Evolutionary conservation across 2,329 filamentous ascomycete species (phyloP).

Genomic region (Mycosphaerella arachidis): DNA sequence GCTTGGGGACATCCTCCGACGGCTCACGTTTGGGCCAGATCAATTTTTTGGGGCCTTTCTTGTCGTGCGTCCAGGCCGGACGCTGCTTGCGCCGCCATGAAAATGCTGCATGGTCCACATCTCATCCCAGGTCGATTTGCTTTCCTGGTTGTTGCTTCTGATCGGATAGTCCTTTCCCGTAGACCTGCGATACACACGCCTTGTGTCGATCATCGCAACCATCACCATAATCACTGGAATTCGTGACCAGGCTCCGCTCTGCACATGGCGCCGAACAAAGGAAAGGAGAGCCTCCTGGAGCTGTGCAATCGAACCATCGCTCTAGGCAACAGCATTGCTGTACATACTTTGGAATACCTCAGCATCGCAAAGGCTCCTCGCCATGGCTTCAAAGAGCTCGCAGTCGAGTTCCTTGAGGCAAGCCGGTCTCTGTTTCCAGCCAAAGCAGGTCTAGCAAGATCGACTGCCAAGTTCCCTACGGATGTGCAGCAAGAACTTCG

Average conservation of each 20-base stretch:
- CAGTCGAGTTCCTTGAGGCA: slow-evolving; percentile 63
- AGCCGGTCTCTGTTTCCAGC: slow-evolving; percentile 65
- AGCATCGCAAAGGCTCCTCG: slow-evolving; percentile 53
- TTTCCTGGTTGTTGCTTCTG: neutral
- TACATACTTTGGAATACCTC: slow-evolving; percentile 61
- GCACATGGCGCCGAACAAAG: slow-evolving; percentile 21
- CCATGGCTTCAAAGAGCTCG: slow-evolving; percentile 55
- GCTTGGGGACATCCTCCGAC: neutral
- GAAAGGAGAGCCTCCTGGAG: slow-evolving; percentile 42
- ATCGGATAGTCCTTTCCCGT: neutral
- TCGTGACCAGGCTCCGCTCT: neutral
- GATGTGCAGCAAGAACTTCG: slow-evolving; percentile 62
- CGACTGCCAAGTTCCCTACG: slow-evolving; percentile 51
- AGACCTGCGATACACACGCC: neutral
- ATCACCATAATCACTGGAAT: neutral
- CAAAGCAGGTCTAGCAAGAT: slow-evolving; percentile 58
- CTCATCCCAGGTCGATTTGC: neutral
- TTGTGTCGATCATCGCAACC: neutral
- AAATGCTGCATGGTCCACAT: neutral
- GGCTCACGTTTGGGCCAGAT: neutral
- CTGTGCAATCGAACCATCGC: slow-evolving; percentile 57
- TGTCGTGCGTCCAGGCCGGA: neutral
- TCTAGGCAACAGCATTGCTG: slow-evolving; percentile 60
- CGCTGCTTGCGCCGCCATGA: neutral
- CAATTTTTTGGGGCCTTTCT: neutral